Conservation (phyloP, 2,329 filamentous ascomycete species). For the Trichoderma aggressivum region DNA sequence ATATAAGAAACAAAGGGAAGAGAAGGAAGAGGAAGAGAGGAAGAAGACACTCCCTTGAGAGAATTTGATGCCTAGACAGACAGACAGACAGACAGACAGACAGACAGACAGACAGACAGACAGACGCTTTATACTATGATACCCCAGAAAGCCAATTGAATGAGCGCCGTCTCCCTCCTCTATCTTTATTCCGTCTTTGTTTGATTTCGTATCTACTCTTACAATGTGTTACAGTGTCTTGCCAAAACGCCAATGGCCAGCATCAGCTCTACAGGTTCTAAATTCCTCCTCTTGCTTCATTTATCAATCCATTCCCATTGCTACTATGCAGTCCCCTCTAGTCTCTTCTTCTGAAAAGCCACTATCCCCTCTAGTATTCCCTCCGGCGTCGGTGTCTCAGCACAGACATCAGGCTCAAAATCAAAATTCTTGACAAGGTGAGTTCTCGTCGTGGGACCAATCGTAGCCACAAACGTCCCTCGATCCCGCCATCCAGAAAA, state of each 20-base stretch:
- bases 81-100: not conserved
- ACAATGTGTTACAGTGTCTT: not conserved
- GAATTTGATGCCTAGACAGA: not conserved
- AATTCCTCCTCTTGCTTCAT: not conserved
- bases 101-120: not conserved
- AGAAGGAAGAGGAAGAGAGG: not conserved
- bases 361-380: conserved; percentile 69
- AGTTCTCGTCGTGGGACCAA: conserved; percentile 87
- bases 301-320: not conserved
- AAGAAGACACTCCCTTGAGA: not conserved
- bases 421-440: conserved; percentile 63
- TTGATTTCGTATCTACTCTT: not conserved
- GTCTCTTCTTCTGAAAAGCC: conserved; percentile 22
- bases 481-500: conserved; percentile 32
- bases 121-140: conserved; percentile 9
- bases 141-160: not conserved
- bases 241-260: not conserved
- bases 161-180: not conserved
- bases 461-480: conserved; percentile 71
- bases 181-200: not conserved
- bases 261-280: not conserved
- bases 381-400: conserved; percentile 75
- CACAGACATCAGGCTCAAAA: conserved; percentile 74
- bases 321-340: not conserved
- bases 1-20: not conserved